Percentiles rank a stretch among this genome's conserved stretches.
Conservation (phyloP, 202 grass and related monocot genomes). For the Carex sylvatica region DNA sequence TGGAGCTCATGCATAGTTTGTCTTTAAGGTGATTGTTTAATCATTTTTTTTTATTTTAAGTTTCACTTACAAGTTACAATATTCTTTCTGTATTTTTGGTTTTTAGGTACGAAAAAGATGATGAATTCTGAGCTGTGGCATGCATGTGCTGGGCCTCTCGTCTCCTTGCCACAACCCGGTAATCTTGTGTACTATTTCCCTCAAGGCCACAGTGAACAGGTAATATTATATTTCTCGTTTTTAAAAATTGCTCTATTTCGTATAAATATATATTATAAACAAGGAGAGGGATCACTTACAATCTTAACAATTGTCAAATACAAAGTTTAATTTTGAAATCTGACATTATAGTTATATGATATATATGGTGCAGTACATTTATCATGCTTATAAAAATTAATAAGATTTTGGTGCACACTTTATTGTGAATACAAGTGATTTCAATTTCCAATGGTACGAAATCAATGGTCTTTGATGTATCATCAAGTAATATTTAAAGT, state of each 20-base stretch:
- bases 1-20: neutral
- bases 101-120: slow-evolving; percentile 65
- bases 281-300: neutral
- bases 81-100: slow-evolving; percentile 13
- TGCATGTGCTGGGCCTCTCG: slow-evolving; percentile 86
- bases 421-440: neutral
- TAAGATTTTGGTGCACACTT: neutral
- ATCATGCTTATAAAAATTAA: neutral
- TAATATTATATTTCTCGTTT: slow-evolving; percentile 17
- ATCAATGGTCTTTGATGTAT: neutral
- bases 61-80: neutral
- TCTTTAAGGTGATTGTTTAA: neutral
- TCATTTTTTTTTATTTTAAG: neutral
- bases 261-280: neutral
- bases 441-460: neutral
- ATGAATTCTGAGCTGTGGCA: slow-evolving; percentile 98
- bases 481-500: neutral
- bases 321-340: neutral
- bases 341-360: neutral
- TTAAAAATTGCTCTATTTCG: neutral
- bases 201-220: slow-evolving; percentile 98
- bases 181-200: slow-evolving; percentile 94
- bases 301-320: neutral
- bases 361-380: neutral
- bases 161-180: slow-evolving; percentile 82